Percentiles rank a stretch among this genome's conserved stretches.
phyloP scores from a whole-genome alignment of 345 rosid genomes.

The Draba incana region DNA sequence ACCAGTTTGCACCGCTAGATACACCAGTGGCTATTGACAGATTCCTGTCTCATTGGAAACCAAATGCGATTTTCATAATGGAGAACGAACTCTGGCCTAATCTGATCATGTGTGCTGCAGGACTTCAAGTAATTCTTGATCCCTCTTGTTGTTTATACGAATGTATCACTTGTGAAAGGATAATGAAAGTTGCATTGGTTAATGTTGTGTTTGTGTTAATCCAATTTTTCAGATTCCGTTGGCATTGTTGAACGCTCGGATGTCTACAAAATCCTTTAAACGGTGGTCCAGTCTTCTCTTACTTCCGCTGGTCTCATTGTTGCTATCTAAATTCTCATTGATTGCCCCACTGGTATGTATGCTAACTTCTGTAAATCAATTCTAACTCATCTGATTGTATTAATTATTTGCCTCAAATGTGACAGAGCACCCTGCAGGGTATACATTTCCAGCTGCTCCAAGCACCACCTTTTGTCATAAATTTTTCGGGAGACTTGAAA shows the following conservation, averaged over 20 bases:
- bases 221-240: slow-evolving; percentile 59
- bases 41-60: slow-evolving; percentile 79
- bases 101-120: slow-evolving; percentile 71
- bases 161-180: neutral
- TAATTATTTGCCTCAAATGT: slow-evolving; percentile 33
- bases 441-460: slow-evolving; percentile 77
- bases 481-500: slow-evolving; percentile 90
- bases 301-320: slow-evolving; percentile 64
- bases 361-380: slow-evolving; percentile 1
- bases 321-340: slow-evolving; percentile 83
- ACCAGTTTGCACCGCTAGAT: slow-evolving; percentile 84
- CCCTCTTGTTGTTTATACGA: neutral
- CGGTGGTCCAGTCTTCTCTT: slow-evolving; percentile 67
- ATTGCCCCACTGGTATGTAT: slow-evolving; percentile 77
- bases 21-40: slow-evolving; percentile 72
- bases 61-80: slow-evolving; percentile 65
- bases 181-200: neutral
- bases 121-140: slow-evolving; percentile 57
- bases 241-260: slow-evolving; percentile 79
- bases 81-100: slow-evolving; percentile 97
- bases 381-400: slow-evolving; percentile 16
- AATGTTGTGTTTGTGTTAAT: neutral
- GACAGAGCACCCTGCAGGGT: slow-evolving; percentile 78
- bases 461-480: slow-evolving; percentile 69
- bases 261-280: slow-evolving; percentile 69